Conservation (phyloP, 257 asterid genomes). For the Forsythia suspensa region DNA sequence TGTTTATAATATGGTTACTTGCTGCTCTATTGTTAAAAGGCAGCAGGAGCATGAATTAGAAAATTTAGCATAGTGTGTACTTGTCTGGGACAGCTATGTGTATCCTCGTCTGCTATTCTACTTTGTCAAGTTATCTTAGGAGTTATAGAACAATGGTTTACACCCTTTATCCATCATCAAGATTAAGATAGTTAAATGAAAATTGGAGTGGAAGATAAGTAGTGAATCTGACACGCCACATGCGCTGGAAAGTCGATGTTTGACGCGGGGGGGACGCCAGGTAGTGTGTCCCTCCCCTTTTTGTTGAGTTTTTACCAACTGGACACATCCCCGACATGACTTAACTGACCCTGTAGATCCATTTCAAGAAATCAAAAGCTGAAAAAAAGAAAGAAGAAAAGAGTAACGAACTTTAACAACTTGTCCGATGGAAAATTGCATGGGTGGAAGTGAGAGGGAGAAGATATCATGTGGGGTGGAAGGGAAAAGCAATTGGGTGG, state of each 20-base stretch:
- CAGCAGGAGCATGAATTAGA: background rate
- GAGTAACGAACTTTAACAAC: background rate
- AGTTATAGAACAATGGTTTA: background rate
- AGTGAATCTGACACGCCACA: background rate
- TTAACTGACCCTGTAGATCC: background rate
- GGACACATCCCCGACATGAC: background rate
- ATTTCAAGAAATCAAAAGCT: background rate
- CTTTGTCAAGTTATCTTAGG: background rate
- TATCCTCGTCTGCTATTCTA: background rate
- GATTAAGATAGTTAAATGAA: background rate
- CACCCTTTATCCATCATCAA: background rate
- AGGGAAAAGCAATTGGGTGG: background rate
- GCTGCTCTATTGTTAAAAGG: background rate
- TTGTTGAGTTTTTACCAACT: no score
- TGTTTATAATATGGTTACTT: slow-evolving; percentile 2
- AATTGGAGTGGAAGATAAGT: background rate
- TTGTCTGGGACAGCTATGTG: background rate
- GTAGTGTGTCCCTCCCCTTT: background rate
- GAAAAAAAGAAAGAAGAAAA: background rate
- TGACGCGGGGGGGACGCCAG: background rate
- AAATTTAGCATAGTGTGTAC: background rate
- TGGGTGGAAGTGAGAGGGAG: background rate
- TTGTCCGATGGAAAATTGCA: background rate
- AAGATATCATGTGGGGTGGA: background rate
- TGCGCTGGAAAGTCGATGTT: background rate